Conservation (phyloP, 2,329 filamentous ascomycete genomes). For the Chaetoscypha palmicola region DNA sequence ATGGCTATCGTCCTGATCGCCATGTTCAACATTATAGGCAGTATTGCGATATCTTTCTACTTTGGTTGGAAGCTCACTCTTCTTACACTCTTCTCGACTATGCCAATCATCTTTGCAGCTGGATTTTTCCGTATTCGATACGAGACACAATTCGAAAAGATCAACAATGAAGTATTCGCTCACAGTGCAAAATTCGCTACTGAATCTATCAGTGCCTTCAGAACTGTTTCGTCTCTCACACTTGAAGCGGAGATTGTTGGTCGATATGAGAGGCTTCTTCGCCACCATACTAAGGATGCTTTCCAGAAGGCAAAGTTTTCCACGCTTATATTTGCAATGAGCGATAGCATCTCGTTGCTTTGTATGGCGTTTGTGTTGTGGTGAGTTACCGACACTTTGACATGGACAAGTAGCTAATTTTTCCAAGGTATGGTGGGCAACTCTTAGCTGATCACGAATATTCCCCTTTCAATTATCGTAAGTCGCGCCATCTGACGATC, state of each 20-base stretch:
- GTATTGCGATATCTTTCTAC: conserved; percentile 56
- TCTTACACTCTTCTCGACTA: conserved; percentile 52
- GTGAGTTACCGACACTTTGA: conserved; percentile 33
- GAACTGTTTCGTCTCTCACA: conserved; percentile 53
- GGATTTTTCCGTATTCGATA: conserved; percentile 42
- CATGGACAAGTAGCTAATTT: too few relatives aligned
- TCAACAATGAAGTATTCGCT: conserved; percentile 49
- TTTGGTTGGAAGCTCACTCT: conserved; percentile 72
- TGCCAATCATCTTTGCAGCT: conserved; percentile 42
- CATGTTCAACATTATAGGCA: conserved; percentile 58
- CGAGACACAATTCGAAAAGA: conserved; percentile 46
- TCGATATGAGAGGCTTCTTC: conserved; percentile 40
- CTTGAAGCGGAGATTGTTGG: conserved; percentile 50
- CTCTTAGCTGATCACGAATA: conserved; percentile 37
- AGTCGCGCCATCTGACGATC: conserved; percentile 39
- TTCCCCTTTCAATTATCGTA: conserved; percentile 18
- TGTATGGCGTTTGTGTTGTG: conserved; percentile 54
- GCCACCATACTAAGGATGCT: conserved; percentile 39
- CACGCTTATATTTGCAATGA: conserved; percentile 44
- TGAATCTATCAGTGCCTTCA: conserved; percentile 53
- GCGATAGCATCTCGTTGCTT: conserved; percentile 48
- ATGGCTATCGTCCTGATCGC: conserved; percentile 51
- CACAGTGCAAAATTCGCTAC: conserved; percentile 55
- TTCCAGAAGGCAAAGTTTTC: conserved; percentile 40
- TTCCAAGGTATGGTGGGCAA: conserved; percentile 35